Conservation (phyloP, 1,284 basidiomycete genomes). For the Fomitopsis betulina region DNA sequence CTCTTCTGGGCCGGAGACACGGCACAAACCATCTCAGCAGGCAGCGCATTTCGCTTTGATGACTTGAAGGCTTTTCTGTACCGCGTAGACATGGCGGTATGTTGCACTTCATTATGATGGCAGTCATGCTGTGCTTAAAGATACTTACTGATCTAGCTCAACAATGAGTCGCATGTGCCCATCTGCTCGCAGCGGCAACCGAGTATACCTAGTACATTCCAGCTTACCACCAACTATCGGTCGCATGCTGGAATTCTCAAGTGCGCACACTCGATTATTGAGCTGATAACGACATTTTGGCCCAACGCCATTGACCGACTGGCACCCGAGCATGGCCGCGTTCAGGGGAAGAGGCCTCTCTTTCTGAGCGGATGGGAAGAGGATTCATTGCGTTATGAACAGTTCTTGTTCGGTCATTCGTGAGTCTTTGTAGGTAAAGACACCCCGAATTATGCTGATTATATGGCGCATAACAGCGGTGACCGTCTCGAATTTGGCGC, state of each 20-base stretch:
- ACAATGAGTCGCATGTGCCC: neutral
- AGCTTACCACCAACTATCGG: constrained; percentile 62
- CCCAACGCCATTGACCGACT: constrained; percentile 61
- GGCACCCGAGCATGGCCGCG: constrained; percentile 50
- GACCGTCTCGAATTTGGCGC: constrained; percentile 61
- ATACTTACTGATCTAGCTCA: neutral
- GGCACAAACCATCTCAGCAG: constrained; percentile 70
- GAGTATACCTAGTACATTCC: constrained; percentile 42
- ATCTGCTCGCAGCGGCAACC: constrained; percentile 29
- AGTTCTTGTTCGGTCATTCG: constrained; percentile 51
- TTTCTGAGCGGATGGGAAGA: constrained; percentile 54
- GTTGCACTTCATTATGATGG: constrained; percentile 1
- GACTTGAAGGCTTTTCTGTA: constrained; percentile 67
- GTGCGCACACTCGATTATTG: constrained; percentile 59
- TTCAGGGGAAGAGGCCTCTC: constrained; percentile 55
- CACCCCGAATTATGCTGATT: too few relatives aligned
- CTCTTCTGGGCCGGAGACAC: constrained; percentile 80
- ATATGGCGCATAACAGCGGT: constrained; percentile 30
- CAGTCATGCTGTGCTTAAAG: neutral
- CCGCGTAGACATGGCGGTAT: constrained; percentile 44
- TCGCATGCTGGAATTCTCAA: constrained; percentile 64
- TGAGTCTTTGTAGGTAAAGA: too few relatives aligned
- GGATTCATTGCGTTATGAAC: constrained; percentile 47
- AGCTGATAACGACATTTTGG: constrained; percentile 59
- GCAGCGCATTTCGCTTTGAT: constrained; percentile 68